Conservation (phyloP, 2,329 filamentous ascomycete species). For the Aspergillus arachidicola region DNA sequence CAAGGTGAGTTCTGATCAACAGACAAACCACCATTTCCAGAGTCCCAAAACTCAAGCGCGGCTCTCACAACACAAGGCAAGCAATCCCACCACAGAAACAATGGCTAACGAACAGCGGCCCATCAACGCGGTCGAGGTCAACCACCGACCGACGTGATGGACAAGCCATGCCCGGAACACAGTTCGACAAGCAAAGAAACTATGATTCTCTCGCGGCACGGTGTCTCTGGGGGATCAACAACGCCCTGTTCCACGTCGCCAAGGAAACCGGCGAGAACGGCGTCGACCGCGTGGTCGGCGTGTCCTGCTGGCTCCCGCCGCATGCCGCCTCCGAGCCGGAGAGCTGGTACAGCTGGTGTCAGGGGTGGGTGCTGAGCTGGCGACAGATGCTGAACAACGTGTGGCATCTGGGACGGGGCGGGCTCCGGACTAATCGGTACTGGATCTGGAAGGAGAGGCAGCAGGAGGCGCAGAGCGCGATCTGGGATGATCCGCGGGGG, state of each 20-base stretch:
- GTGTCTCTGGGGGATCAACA: constrained; percentile 72
- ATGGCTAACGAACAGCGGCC: constrained; percentile 23
- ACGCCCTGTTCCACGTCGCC: constrained; percentile 72
- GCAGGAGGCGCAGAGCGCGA: constrained; percentile 60
- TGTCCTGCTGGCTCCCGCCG: constrained; percentile 74
- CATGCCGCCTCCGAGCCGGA: constrained; percentile 51
- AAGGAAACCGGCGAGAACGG: constrained; percentile 52
- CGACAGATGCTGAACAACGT: constrained; percentile 68
- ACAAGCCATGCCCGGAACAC: background rate
- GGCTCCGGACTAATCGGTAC: constrained; percentile 67
- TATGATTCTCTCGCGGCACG: constrained; percentile 64
- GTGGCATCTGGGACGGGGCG: constrained; percentile 65
- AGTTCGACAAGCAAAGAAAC: constrained; percentile 65
- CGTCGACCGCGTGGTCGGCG: constrained; percentile 60
- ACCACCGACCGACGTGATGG: background rate
- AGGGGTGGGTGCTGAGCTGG: constrained; percentile 65
- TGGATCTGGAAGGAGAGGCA: constrained; percentile 76
- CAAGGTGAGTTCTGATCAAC: constrained; percentile 47
- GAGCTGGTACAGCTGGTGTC: constrained; percentile 66
- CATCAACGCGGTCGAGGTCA: constrained; percentile 21
- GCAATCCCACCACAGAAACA: background rate
- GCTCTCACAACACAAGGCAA: background rate
- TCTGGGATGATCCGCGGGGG: constrained; percentile 69
- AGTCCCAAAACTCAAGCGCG: background rate
- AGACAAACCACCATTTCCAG: background rate